A percentile compares a stretch with the other conserved stretches of the same genome.
phyloP scores from a whole-genome alignment of 208 protist genomes.

The Crithidia thermophila region DNA sequence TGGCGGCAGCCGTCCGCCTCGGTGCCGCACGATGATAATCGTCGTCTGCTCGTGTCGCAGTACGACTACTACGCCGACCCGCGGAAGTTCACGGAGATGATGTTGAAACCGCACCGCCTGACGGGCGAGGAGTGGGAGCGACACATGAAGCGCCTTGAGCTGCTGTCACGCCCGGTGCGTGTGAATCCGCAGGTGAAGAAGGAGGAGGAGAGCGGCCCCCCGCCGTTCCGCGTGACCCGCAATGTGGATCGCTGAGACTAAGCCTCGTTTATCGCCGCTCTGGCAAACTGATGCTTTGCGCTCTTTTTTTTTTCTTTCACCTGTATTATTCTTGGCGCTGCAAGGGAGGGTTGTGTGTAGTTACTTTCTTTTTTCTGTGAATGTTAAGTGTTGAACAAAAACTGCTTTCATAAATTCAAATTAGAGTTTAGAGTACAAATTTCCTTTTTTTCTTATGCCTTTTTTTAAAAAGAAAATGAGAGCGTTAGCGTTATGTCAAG shows the following conservation, averaged over 20 bases:
- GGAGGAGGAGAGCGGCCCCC: constrained; percentile 31
- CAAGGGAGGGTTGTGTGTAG: not conserved
- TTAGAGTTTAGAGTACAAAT: too few relatives aligned
- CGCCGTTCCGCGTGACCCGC: constrained; percentile 62
- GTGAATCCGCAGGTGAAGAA: constrained; percentile 48
- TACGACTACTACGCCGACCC: constrained; percentile 52
- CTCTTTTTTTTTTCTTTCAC: not conserved
- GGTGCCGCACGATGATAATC: constrained; percentile 54
- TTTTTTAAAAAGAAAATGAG: too few relatives aligned
- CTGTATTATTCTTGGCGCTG: not conserved
- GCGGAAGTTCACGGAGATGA: constrained; percentile 29
- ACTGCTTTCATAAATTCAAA: too few relatives aligned
- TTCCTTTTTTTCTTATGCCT: too few relatives aligned
- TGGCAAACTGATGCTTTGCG: not conserved
- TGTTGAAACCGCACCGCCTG: constrained; percentile 23
- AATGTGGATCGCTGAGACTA: constrained; percentile 33
- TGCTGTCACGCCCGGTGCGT: constrained; percentile 52
- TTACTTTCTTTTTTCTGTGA: too few relatives aligned
- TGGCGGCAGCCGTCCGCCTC: constrained; percentile 65
- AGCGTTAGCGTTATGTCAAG: too few relatives aligned
- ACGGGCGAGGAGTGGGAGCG: constrained; percentile 24
- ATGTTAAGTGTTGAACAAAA: too few relatives aligned
- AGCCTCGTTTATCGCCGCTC: too few relatives aligned
- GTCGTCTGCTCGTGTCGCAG: constrained; percentile 57
- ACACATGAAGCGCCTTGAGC: constrained; percentile 41